Evolutionary conservation across 176 grass and related monocot genomes (phyloP).

Genomic region (Tillandsia fasciculata): DNA sequence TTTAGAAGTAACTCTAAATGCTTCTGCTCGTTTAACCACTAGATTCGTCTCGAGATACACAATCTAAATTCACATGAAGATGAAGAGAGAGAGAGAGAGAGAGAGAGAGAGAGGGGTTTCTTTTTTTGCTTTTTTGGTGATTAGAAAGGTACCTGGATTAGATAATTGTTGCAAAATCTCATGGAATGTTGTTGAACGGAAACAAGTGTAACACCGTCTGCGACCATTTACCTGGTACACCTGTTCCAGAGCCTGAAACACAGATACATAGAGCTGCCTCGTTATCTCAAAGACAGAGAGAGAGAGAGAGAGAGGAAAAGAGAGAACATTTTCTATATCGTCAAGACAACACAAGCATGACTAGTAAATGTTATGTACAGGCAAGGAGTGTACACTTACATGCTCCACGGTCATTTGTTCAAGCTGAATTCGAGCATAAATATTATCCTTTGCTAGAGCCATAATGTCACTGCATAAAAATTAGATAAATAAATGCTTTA

Average conservation of each 20-base stretch:
- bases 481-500: background rate
- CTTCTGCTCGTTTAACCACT: background rate
- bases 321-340: background rate
- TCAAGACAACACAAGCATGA: background rate
- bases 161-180: constrained; percentile 43
- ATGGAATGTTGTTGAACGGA: constrained; percentile 34
- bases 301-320: background rate
- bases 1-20: background rate
- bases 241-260: constrained; percentile 45
- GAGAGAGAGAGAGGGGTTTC: no score
- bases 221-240: constrained; percentile 50
- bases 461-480: constrained; percentile 48
- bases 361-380: background rate
- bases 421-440: constrained; percentile 53
- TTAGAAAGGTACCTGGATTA: constrained; percentile 45
- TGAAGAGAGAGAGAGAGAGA: no score
- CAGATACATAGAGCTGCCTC: background rate
- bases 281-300: constrained; percentile 7
- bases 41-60: background rate
- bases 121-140: background rate
- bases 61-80: background rate
- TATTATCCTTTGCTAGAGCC: constrained; percentile 48
- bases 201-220: constrained; percentile 41
- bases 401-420: constrained; percentile 42
- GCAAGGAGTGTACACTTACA: constrained; percentile 23